These are phyloP conservation scores for Pleodorina starrii DNA, from an alignment of 139 green algal genomes.

Conservation along the genomic window DNA sequence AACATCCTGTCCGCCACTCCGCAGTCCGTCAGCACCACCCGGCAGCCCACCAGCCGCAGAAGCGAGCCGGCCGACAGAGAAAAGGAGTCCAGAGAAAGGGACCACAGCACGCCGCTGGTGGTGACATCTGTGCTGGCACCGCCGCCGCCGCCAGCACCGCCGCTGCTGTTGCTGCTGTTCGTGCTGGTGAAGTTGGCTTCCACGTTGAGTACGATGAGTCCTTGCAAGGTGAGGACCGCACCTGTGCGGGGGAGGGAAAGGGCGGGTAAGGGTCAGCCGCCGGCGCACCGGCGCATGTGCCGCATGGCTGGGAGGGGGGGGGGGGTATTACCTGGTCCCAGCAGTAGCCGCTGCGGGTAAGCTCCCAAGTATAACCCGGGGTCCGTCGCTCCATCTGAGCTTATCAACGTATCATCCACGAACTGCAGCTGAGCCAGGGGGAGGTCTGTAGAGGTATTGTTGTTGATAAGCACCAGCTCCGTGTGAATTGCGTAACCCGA, in stretches of 20 bases:
- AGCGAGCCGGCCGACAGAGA: background rate
- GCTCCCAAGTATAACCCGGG: background rate
- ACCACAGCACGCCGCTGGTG: background rate
- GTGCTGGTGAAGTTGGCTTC: background rate
- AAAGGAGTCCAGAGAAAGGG: background rate
- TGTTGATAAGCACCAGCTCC: background rate
- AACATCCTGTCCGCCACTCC: background rate
- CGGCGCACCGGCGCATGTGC: background rate
- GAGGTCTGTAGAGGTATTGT: background rate
- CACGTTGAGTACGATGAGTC: background rate
- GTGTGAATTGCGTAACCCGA: slow-evolving; percentile 1
- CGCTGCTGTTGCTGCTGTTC: background rate
- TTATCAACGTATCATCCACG: background rate
- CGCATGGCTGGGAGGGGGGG: background rate
- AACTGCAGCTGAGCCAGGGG: background rate
- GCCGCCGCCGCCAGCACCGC: background rate
- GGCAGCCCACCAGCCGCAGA: slow-evolving; percentile 14
- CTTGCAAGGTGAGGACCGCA: slow-evolving; percentile 4
- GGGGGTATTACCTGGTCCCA: background rate
- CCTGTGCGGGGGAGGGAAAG: background rate
- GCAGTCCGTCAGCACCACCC: slow-evolving; percentile 39
- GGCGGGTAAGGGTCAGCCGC: background rate
- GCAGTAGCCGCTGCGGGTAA: background rate
- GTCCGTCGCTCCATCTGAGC: background rate
- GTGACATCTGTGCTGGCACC: background rate